Evolutionary conservation across 202 grass and related monocot species (phyloP), one percentile per base, ranked within the genome.

Genomic region (Carex arenaria): DNA sequence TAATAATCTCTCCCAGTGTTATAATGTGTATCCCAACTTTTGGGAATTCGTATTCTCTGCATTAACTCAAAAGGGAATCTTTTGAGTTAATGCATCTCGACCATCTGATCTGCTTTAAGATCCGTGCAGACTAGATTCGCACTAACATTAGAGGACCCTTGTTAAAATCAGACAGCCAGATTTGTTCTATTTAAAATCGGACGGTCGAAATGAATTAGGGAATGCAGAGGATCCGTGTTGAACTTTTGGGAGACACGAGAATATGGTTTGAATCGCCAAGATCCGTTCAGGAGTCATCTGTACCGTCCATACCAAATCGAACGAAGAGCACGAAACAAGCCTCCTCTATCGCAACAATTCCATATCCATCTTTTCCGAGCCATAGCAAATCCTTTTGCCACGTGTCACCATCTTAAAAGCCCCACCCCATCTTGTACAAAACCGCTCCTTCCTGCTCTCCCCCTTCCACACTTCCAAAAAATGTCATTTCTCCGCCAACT

Each of bases 401-500:
- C 83, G 42, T 36, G 66, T 64, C 10, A 77, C 18, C 38, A 68
- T 62, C 68, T 12, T 17, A 57, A 20, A 43, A 34, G 7, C 68
- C 63, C 63, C 34, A 4, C 65, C 13, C 1, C 82, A 71, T 49
- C 43, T 49, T 38, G 20, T 61, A 22, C 19, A 47, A 62, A 64
- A 38, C 64, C 19, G 17, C 23, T 57, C 8, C 74, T 32, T 84
- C 18, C 61, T 84, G 62, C 45, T 84, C 89, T 65, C 64, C 84
- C 63, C 22, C 70, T 61, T 65, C 54, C 61, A 22, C 10, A 38
- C 75, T 72, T 70, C 49, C 63, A 61, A 32, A 78, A 47, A 61
- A 61, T 82, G 59, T 87, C 87, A 63, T 51, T 89, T 52, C 49
- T 85, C 40, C 87, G 84, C 52, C 26, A 78, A 9, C 65, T 82